Evolutionary conservation across 2,329 filamentous ascomycete genomes (phyloP).

Genomic region (Alternaria burnsii): DNA sequence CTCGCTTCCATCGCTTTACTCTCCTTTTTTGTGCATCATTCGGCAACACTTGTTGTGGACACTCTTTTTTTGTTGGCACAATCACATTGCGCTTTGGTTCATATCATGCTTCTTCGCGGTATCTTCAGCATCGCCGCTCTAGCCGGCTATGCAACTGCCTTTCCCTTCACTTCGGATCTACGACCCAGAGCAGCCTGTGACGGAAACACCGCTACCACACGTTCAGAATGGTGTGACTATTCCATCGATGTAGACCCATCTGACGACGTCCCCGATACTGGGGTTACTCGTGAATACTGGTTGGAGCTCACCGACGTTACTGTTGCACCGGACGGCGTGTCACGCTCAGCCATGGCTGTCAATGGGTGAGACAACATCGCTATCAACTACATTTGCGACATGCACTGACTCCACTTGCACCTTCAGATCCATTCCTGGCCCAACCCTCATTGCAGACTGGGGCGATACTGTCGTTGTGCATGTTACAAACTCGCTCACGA

Average conservation of each 20-base stretch:
- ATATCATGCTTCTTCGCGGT: background rate
- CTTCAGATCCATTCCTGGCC: constrained; percentile 50
- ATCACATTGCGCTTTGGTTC: background rate
- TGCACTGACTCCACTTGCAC: background rate
- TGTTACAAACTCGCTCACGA: constrained; percentile 42
- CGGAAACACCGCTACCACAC: constrained; percentile 42
- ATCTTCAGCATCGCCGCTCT: background rate
- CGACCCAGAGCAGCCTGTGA: constrained; percentile 33
- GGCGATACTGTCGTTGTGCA: constrained; percentile 52
- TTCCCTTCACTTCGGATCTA: background rate
- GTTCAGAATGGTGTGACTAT: constrained; percentile 57
- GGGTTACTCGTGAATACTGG: constrained; percentile 62
- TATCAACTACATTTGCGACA: too few species aligned
- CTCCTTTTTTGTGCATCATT: background rate
- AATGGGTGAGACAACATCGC: constrained; percentile 43
- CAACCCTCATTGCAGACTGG: constrained; percentile 54
- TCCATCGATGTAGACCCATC: constrained; percentile 43
- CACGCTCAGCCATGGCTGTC: constrained; percentile 45
- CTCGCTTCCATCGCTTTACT: background rate
- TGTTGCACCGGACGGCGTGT: constrained; percentile 64
- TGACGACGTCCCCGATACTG: constrained; percentile 58
- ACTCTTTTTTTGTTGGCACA: background rate
- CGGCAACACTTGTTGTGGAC: background rate
- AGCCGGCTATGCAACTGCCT: background rate
- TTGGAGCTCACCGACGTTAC: constrained; percentile 55